Evolutionary conservation across 2,329 filamentous ascomycete species (phyloP).

Genomic region (Clarireedia monteithiana): DNA sequence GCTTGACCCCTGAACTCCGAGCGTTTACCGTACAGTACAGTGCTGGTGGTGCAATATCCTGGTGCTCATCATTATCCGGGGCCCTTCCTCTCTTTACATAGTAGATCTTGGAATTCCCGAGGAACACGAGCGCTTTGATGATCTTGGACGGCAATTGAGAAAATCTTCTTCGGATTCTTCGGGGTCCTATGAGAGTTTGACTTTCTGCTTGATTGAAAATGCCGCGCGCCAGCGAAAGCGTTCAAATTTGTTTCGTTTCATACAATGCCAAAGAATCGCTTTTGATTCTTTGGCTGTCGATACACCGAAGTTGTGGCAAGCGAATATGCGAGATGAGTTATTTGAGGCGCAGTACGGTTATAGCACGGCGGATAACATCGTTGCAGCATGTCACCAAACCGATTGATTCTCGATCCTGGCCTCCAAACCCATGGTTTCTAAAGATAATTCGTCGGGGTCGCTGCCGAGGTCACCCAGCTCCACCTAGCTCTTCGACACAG

Average conservation of each 20-base stretch:
- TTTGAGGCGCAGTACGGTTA: neutral
- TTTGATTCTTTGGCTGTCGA: neutral
- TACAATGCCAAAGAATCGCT: neutral
- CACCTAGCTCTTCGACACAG: neutral
- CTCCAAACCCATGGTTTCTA: neutral
- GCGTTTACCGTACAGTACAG: neutral
- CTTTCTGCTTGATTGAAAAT: neutral
- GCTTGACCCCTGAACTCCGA: conserved; percentile 3
- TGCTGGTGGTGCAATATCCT: neutral
- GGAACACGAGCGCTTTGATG: conserved; percentile 1
- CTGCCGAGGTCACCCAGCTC: neutral
- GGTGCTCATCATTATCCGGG: neutral
- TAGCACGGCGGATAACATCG: neutral
- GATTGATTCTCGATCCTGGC: neutral
- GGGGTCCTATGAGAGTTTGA: neutral
- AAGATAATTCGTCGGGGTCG: neutral
- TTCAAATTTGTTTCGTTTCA: conserved; percentile 4
- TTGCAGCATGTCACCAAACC: too few species aligned
- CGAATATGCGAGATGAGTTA: neutral
- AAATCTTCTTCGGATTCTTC: neutral
- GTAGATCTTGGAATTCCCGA: neutral
- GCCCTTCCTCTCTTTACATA: neutral
- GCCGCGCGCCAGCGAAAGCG: conserved; percentile 1
- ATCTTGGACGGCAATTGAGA: neutral
- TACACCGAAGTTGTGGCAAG: neutral